Evolutionary conservation across 2,329 filamentous ascomycete genomes (phyloP), one percentile per base, ranked within the genome.

Genomic region (Microsporum ferrugineum): DNA sequence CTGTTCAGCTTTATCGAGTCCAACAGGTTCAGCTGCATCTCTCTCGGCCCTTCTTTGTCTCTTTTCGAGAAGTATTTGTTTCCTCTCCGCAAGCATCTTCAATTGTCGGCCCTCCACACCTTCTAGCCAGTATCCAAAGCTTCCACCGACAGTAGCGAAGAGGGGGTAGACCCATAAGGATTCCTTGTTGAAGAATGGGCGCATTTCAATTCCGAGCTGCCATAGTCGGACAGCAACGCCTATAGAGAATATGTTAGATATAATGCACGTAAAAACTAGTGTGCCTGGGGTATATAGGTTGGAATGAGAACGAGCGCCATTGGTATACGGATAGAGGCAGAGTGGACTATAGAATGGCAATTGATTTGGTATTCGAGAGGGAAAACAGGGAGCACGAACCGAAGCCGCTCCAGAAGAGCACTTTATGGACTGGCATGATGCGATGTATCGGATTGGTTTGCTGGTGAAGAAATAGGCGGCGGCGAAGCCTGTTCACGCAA

Each of bases 191-290:
- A 97, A 89, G 76, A 96, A 87, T 59, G 92, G 94, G 65, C 91
- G 90, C 91, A 95, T 96, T 80, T 99, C 91, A 75, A 99, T 94
- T 72, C 92, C 94, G 74, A 99, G 87, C 78, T 97, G 94, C 89
- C 91, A 96, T 77, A 94, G 84, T 70, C 92, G 89, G 72, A 91
- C 88, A 72, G 88, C 91, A 70, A 96, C 78, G 81, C 94, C 94
- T 99, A 69, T 62, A 23, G 12, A 63, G 34, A 17, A 51, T 33
- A 39, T 33, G 58, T 51, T 65, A 34, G 60, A 57, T 62, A 63
- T 58, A 7, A 31, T 23, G 31, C 31, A 43, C 39, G 14, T n/a
- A 5, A 6, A 39, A 47, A 41, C n/a, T 8, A 38, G 29, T 17
- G 10, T 34, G 34, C 7, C 12, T 17, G 14, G 38, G 29, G n/a